These are phyloP conservation scores for Xylariales sp. DNA, from an alignment of 2,329 filamentous ascomycete species.

Conservation along the genomic window DNA sequence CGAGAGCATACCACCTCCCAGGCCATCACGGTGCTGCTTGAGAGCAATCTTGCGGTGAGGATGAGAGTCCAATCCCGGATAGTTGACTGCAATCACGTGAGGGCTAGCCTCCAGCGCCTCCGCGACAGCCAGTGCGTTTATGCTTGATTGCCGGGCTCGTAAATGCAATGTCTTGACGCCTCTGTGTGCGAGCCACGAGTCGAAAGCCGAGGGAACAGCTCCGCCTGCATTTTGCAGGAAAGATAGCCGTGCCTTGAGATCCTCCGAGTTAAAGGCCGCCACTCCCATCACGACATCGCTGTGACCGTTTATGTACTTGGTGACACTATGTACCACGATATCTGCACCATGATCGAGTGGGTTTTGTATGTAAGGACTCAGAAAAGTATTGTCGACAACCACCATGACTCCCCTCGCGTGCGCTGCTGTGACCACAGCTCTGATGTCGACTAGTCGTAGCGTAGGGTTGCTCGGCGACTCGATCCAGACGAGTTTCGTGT, in stretches of 20 bases:
- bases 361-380: slow-evolving; percentile 95
- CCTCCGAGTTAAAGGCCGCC: slow-evolving; percentile 86
- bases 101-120: slow-evolving; percentile 71
- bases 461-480: slow-evolving; percentile 95
- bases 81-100: slow-evolving; percentile 87
- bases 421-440: slow-evolving; percentile 74
- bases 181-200: slow-evolving; percentile 96
- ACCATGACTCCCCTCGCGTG: slow-evolving; percentile 87
- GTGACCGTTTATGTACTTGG: slow-evolving; percentile 99
- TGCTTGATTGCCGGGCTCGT: slow-evolving; percentile 77
- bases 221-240: slow-evolving; percentile 98
- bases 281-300: slow-evolving; percentile 96
- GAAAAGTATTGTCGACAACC: slow-evolving; percentile 99
- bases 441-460: slow-evolving; percentile 86
- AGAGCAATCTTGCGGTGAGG: slow-evolving; percentile 78
- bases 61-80: slow-evolving; percentile 85
- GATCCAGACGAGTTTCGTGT: slow-evolving; percentile 96
- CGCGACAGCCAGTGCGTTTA: slow-evolving; percentile 76
- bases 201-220: slow-evolving; percentile 89
- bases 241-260: slow-evolving; percentile 68
- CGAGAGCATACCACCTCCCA: slow-evolving; percentile 96
- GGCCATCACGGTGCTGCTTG: slow-evolving; percentile 88
- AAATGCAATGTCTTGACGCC: slow-evolving; percentile 96
- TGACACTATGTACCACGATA: slow-evolving; percentile 94
- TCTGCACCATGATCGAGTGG: slow-evolving; percentile 92